Percentiles rank a stretch among this genome's conserved stretches.
These are phyloP conservation scores for Colletotrichum paranaense DNA, from an alignment of 2,329 filamentous ascomycete genomes.

Conservation along the genomic window DNA sequence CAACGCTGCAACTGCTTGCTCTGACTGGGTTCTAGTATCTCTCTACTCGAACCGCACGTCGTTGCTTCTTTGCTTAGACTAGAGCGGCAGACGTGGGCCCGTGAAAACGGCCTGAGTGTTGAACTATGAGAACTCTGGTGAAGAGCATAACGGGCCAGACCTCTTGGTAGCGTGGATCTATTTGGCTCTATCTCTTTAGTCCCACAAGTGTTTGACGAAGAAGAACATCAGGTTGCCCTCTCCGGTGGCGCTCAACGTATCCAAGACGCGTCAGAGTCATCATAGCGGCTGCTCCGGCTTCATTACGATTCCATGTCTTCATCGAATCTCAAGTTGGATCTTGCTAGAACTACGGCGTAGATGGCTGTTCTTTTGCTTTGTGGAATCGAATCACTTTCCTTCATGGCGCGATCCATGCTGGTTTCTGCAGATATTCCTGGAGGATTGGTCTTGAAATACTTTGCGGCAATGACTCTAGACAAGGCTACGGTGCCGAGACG, in stretches of 20 bases:
- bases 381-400: background rate
- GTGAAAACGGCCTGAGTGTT: background rate
- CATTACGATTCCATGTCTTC: too few relatives aligned
- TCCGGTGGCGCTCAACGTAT: background rate
- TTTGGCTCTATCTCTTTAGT: background rate
- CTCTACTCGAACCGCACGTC: background rate
- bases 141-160: background rate
- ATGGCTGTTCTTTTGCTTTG: background rate
- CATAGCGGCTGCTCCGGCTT: too few relatives aligned
- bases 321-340: too few relatives aligned
- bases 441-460: too few relatives aligned
- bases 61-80: background rate
- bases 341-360: background rate
- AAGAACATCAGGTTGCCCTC: background rate
- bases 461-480: too few relatives aligned
- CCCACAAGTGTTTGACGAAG: background rate
- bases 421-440: too few relatives aligned
- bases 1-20: background rate
- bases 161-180: background rate
- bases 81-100: background rate
- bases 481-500: too few relatives aligned
- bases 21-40: background rate
- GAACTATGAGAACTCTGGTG: background rate
- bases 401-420: too few relatives aligned
- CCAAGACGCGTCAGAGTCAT: background rate